These are phyloP conservation scores for Candida xyloterini DNA, from an alignment of 805 yeast genomes.

Conservation along the genomic window DNA sequence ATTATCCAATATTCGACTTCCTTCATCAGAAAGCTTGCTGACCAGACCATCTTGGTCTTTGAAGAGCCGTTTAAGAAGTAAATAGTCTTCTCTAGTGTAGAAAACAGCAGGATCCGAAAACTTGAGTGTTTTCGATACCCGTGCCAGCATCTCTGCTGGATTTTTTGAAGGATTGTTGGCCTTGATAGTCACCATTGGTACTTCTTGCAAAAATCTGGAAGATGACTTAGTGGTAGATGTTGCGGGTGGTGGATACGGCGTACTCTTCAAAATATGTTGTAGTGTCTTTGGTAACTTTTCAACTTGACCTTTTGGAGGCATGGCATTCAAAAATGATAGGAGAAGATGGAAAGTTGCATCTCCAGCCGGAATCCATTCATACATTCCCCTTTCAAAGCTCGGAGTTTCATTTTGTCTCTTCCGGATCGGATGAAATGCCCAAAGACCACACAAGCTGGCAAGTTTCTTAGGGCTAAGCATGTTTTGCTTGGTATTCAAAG, in stretches of 20 bases:
- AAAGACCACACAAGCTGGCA: constrained; percentile 76
- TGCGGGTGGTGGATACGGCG: constrained; percentile 72
- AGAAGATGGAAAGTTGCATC: constrained; percentile 83
- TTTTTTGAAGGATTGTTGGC: constrained; percentile 43
- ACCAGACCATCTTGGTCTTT: constrained; percentile 54
- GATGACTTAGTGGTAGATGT: constrained; percentile 25
- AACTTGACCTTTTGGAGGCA: constrained; percentile 58
- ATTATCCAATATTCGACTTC: constrained; percentile 52
- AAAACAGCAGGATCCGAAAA: constrained; percentile 70
- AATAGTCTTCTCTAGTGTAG: constrained; percentile 73
- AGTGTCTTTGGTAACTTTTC: constrained; percentile 63
- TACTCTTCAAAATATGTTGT: constrained; percentile 60
- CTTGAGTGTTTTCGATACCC: constrained; percentile 55
- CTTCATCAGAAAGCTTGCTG: constrained; percentile 68
- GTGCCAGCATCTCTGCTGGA: constrained; percentile 58
- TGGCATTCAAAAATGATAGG: constrained; percentile 71
- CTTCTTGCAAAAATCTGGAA: constrained; percentile 30
- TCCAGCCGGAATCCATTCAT: constrained; percentile 75
- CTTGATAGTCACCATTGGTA: constrained; percentile 35
- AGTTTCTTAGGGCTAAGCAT: constrained; percentile 77
- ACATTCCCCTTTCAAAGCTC: constrained; percentile 64
- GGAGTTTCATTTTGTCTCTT: constrained; percentile 37
- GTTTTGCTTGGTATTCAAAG: constrained; percentile 76
- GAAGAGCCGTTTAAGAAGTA: constrained; percentile 69
- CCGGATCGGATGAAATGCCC: constrained; percentile 64